Conservation (phyloP, 1,284 basidiomycete species). For the Boletus smithii region DNA sequence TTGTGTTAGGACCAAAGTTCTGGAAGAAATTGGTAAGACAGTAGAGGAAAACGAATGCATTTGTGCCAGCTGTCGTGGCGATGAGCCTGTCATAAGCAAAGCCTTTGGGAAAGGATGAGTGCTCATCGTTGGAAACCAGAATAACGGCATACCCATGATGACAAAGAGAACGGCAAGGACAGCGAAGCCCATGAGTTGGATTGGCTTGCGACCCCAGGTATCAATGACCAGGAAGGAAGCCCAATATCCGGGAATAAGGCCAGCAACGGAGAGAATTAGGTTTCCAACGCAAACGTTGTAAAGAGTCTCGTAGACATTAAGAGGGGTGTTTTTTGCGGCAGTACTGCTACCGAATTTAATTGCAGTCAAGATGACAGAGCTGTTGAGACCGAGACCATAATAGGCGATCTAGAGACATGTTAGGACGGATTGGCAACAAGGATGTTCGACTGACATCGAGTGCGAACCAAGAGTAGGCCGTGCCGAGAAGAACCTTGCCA, state of each 20-base stretch:
- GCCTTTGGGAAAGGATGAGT: conserved; percentile 34
- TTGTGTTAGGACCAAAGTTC: conserved; percentile 69
- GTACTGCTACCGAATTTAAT: conserved; percentile 30
- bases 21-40: conserved; percentile 57
- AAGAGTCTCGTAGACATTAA: conserved; percentile 29
- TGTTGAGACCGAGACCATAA: conserved; percentile 62
- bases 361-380: conserved; percentile 40
- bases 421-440: background rate
- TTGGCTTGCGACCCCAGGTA: conserved; percentile 48
- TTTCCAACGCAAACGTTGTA: conserved; percentile 35
- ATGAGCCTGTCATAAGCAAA: conserved; percentile 56
- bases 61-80: conserved; percentile 35
- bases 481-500: conserved; percentile 45
- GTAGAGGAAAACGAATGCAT: conserved; percentile 61
- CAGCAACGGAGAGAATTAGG: conserved; percentile 51
- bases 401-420: conserved; percentile 48
- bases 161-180: conserved; percentile 52
- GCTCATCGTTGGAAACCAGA: background rate
- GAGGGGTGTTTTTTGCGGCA: conserved; percentile 13
- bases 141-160: conserved; percentile 41
- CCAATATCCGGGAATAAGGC: conserved; percentile 54
- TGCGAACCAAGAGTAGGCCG: conserved; percentile 59
- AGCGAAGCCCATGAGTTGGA: conserved; percentile 60
- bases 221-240: conserved; percentile 50
- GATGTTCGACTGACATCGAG: conserved; percentile 42